phyloP scores from a whole-genome alignment of 148 eudicot species.

The Cornus florida region DNA sequence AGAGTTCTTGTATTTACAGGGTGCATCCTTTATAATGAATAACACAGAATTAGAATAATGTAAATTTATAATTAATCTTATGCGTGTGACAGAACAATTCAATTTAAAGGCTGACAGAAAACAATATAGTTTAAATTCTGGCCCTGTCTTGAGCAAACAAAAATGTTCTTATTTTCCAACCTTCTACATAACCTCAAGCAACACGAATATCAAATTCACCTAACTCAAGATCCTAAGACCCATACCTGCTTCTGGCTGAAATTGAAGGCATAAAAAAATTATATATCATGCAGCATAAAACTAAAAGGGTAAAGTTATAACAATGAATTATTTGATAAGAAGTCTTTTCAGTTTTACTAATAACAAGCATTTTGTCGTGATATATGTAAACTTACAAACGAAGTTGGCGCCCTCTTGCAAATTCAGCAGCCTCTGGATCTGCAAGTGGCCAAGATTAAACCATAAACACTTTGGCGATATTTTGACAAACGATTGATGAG shows the following conservation, averaged over 20 bases:
- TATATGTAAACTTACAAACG: conserved; percentile 74
- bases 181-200: not conserved
- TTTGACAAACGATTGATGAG: not conserved
- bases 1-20: not conserved
- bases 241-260: not conserved
- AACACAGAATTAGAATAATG: not conserved
- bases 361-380: not conserved
- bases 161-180: not conserved
- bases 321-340: not conserved
- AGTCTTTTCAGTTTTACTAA: not conserved
- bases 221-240: not conserved
- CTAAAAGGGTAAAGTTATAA: not conserved
- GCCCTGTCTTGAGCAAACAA: not conserved
- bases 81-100: not conserved
- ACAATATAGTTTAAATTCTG: not conserved
- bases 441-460: conserved; percentile 15
- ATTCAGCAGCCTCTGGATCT: conserved; percentile 78
- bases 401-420: conserved; percentile 85
- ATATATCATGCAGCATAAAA: not conserved
- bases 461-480: not conserved
- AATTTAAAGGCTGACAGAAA: not conserved
- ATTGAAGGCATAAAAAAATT: not conserved
- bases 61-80: not conserved
- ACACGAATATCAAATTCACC: not conserved
- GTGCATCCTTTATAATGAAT: not conserved